Evolutionary conservation across 2,329 filamentous ascomycete species (phyloP).

Genomic region (Venturia effusa): DNA sequence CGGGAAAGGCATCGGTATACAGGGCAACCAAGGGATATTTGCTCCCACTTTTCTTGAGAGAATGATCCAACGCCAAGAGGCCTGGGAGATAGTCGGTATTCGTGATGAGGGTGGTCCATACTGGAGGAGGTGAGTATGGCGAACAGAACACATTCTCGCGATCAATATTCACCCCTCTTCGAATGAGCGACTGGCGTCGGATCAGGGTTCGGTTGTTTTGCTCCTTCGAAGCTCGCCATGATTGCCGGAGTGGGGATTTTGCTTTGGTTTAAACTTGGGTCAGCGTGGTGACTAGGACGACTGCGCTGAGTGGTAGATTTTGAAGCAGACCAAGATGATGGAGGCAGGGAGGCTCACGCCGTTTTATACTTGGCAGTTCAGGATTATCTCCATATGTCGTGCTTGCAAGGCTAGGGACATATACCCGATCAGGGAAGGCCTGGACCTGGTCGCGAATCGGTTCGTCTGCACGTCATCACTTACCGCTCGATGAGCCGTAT

Average conservation of each 20-base stretch:
- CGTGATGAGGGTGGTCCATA: conserved; percentile 83
- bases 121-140: conserved; percentile 31
- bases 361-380: too few relatives aligned
- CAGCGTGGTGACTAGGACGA: too few relatives aligned
- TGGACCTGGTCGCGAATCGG: neutral
- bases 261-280: neutral
- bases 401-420: neutral
- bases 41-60: conserved; percentile 53
- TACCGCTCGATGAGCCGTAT: too few relatives aligned
- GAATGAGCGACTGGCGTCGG: conserved; percentile 21
- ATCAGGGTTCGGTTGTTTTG: conserved; percentile 14
- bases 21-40: conserved; percentile 72
- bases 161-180: conserved; percentile 23
- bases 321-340: too few relatives aligned
- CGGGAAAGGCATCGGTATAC: conserved; percentile 68
- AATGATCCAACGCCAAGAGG: conserved; percentile 70
- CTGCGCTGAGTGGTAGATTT: too few relatives aligned
- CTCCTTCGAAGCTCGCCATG: neutral
- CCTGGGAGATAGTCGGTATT: conserved; percentile 74
- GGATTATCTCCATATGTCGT: too few relatives aligned
- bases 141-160: neutral
- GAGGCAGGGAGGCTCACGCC: too few relatives aligned
- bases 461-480: neutral
- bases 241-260: neutral
- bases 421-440: neutral